Conservation (phyloP, 345 rosid species). For the Barbarea vulgaris region DNA sequence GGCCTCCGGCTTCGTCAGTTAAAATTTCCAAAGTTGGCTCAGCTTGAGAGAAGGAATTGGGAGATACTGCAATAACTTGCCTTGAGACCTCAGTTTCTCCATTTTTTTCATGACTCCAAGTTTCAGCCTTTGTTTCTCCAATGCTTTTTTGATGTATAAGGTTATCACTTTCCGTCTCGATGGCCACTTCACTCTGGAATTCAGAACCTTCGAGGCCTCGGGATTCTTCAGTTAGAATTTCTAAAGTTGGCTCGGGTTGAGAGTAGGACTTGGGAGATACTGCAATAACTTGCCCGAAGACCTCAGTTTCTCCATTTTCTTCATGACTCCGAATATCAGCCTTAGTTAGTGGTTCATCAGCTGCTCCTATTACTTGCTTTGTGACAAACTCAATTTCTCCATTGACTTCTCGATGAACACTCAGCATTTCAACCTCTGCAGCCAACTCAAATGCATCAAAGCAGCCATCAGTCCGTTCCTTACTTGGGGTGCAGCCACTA, state of each 20-base stretch:
- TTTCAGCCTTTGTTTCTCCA: conserved; percentile 22
- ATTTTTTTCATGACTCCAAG: too few species aligned
- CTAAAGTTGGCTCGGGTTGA: conserved; percentile 12
- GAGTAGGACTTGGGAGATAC: conserved; percentile 7
- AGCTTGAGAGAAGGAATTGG: conserved; percentile 12
- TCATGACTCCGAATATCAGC: neutral
- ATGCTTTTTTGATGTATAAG: neutral
- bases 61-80: conserved; percentile 2
- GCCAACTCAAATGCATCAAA: conserved; percentile 26
- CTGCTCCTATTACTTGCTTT: conserved; percentile 23
- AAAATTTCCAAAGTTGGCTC: conserved; percentile 4
- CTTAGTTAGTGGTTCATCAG: neutral
- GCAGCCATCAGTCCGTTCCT: conserved; percentile 26
- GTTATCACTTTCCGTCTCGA: conserved; percentile 13
- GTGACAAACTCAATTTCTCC: conserved; percentile 13
- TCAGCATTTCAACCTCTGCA: conserved; percentile 23
- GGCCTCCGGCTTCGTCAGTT: conserved; percentile 5
- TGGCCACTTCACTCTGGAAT: conserved; percentile 16
- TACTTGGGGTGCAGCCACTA: neutral
- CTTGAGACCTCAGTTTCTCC: conserved; percentile 27
- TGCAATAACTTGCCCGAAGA: conserved; percentile 6
- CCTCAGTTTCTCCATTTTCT: conserved; percentile 20
- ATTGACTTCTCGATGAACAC: neutral
- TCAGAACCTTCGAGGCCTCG: neutral
- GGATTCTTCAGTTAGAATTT: conserved; percentile 12